phyloP scores from a whole-genome alignment of 2,329 filamentous ascomycete species.

The Claviceps sp. region DNA sequence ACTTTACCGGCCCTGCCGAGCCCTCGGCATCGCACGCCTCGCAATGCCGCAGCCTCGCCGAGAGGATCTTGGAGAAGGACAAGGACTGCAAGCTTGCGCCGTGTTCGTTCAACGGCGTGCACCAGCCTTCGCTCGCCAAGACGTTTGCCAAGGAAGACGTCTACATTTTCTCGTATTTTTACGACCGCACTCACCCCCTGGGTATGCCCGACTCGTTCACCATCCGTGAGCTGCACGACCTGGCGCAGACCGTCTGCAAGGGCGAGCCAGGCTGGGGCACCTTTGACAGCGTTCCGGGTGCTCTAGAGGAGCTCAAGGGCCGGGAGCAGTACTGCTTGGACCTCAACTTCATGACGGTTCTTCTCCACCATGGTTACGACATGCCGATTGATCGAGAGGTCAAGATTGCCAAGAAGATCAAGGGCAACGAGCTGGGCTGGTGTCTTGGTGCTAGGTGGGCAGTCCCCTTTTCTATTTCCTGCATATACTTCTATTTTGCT shows the following conservation, averaged over 20 bases:
- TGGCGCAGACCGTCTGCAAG: slow-evolving; percentile 72
- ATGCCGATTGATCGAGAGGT: slow-evolving; percentile 96
- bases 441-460: slow-evolving; percentile 87
- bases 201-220: slow-evolving; percentile 99
- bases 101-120: slow-evolving; percentile 97
- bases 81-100: slow-evolving; percentile 67
- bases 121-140: slow-evolving; percentile 84
- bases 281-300: slow-evolving; percentile 64
- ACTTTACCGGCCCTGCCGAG: slow-evolving; percentile 72
- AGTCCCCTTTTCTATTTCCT: background rate
- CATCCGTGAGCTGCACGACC: slow-evolving; percentile 73
- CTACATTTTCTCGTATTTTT: slow-evolving; percentile 97
- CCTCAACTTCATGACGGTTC: slow-evolving; percentile 87
- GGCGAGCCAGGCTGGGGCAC: slow-evolving; percentile 67
- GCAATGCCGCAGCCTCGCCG: slow-evolving; percentile 80
- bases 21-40: slow-evolving; percentile 71
- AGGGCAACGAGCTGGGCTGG: slow-evolving; percentile 93
- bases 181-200: slow-evolving; percentile 81
- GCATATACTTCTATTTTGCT: background rate
- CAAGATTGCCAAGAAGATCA: slow-evolving; percentile 97
- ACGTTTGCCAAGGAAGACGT: slow-evolving; percentile 86
- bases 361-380: slow-evolving; percentile 91
- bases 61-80: slow-evolving; percentile 85
- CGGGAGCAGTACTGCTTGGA: slow-evolving; percentile 89
- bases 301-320: slow-evolving; percentile 64